phyloP scores from a whole-genome alignment of 2,329 filamentous ascomycete species.

The Helotiales sp. region DNA sequence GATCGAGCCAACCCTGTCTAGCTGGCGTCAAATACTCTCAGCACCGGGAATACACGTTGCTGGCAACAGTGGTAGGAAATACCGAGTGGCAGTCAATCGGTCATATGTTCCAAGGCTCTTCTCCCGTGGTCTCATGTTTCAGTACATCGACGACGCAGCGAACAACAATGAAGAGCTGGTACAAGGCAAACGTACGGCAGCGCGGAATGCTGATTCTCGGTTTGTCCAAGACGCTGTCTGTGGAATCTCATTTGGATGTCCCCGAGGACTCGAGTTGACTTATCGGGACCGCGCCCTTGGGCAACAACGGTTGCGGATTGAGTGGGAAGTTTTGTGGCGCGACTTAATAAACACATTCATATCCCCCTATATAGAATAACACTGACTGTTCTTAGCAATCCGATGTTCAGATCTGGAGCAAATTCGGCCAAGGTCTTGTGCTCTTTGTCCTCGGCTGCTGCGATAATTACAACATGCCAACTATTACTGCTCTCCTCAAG shows the following conservation, averaged over 20 bases:
- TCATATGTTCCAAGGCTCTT: slow-evolving; percentile 13
- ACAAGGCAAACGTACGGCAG: slow-evolving; percentile 7
- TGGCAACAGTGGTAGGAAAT: slow-evolving; percentile 1
- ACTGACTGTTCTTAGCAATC: slow-evolving; percentile 19
- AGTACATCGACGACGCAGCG: neutral
- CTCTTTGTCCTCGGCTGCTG: slow-evolving; percentile 24
- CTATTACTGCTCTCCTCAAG: slow-evolving; percentile 17
- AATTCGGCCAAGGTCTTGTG: slow-evolving; percentile 20
- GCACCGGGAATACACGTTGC: slow-evolving; percentile 13
- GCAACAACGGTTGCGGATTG: neutral
- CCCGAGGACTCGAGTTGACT: slow-evolving; percentile 4
- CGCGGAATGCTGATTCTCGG: slow-evolving; percentile 3
- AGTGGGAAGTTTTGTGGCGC: slow-evolving; percentile 18
- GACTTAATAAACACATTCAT: slow-evolving; percentile 20
- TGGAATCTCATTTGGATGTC: neutral
- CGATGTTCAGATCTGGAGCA: slow-evolving; percentile 11
- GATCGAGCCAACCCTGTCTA: slow-evolving; percentile 3
- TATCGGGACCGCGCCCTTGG: neutral
- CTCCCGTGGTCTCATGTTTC: neutral
- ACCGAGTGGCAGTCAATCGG: slow-evolving; percentile 9
- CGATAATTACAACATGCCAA: slow-evolving; percentile 16
- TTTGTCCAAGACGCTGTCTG: slow-evolving; percentile 12
- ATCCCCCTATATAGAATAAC: slow-evolving; percentile 4
- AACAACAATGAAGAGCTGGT: slow-evolving; percentile 8
- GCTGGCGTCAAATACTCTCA: slow-evolving; percentile 11